Base-by-base conservation (phyloP, 345 rosid species). In the Alliaria petiolata region DNA sequence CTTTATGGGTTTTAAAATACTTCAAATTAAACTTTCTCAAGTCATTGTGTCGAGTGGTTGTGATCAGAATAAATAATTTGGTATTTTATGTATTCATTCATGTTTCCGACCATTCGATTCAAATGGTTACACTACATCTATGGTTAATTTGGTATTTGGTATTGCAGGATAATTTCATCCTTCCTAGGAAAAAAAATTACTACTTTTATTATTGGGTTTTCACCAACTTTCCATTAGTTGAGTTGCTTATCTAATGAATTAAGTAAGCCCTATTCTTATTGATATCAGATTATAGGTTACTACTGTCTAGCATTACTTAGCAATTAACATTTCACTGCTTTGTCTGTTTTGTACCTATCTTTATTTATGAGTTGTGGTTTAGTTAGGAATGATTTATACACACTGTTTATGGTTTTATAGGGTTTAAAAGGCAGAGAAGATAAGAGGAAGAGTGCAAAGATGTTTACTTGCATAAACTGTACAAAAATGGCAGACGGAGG, bases 391-490 rank as follows among this genome's bases (percentile, higher is more conserved):
- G 52, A 67, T 74, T 67, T 13, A 28, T 11, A 59, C 31, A 43
- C 51, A 16, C 50, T 60, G 68, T 44, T 43, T 43, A 33, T 42
- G 40, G 47, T 38, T 54, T 14, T 46, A 44, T 2, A 44, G 64
- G 71, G 30, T 19, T 58, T 50, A 59, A 66, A 49, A 59, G 62
- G 34, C 20, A 75, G 63, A 67, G 69, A 22, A 8, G 22, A n/a
- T 47, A 43, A n/a, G 25, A 55, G 58, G 44, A 47, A 64, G 65
- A 44, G 50, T 72, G 78, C 61, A 95, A 76, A 69, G 71, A 76
- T 95, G 99, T 92, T 95, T 79, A 90, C 96, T 70, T 95, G 99
- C 78, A 92, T 95, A 81, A 87, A 93, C 15, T 95, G 99, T 81
- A 83, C 97, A 50, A 95, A 92, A 56, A 82, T 58, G 83, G 86